Conservation (phyloP, 2,329 filamentous ascomycete genomes). For the Mariannaea elegans region DNA sequence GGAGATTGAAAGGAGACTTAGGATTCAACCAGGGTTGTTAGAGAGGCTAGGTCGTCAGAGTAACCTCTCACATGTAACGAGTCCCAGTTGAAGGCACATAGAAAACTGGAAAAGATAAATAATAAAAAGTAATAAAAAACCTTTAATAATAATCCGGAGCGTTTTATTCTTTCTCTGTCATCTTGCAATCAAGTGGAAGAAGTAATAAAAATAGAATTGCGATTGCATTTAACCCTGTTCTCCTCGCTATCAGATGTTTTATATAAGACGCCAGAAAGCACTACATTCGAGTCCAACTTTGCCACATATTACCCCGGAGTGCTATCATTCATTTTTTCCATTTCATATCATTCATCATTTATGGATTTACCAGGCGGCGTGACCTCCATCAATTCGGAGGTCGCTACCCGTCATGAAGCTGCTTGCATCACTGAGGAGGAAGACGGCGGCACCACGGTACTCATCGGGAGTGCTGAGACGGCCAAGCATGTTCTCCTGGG, state of each 20-base stretch:
- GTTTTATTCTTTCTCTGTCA: constrained; percentile 1
- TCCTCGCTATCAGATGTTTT: constrained; percentile 28
- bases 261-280: constrained; percentile 29
- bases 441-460: constrained; percentile 77
- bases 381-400: constrained; percentile 76
- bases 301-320: constrained; percentile 2
- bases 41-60: constrained; percentile 53
- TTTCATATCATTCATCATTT: neutral
- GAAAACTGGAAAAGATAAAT: neutral
- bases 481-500: constrained; percentile 85
- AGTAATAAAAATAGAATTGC: constrained; percentile 19
- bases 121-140: neutral
- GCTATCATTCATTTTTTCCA: neutral
- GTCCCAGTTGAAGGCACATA: constrained; percentile 28
- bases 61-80: constrained; percentile 49
- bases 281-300: constrained; percentile 7
- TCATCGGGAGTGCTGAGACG: constrained; percentile 73
- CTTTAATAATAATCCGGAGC: too few species aligned
- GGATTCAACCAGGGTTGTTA: constrained; percentile 57
- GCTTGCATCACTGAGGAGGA: constrained; percentile 76
- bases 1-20: constrained; percentile 57
- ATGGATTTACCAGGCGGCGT: constrained; percentile 63
- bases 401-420: constrained; percentile 80
- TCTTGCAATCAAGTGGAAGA: constrained; percentile 8
- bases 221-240: constrained; percentile 26